A percentile compares a stretch with the other conserved stretches of the same genome.
Conservation (phyloP, 352 stramenopile genomes). For the Pythium chondricola region DNA sequence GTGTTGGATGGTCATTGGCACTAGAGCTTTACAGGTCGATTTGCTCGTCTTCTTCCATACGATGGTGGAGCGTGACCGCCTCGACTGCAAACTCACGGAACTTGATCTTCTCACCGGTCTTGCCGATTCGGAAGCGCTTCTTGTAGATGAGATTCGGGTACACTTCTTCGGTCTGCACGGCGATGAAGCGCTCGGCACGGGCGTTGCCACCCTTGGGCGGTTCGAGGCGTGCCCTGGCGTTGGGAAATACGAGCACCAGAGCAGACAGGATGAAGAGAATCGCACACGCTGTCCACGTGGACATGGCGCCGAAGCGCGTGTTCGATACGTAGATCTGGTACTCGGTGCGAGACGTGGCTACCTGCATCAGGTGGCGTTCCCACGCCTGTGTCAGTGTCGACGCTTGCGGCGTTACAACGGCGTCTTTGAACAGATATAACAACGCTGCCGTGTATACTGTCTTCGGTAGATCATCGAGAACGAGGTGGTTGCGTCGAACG, state of each 20-base stretch:
- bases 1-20: too few species aligned
- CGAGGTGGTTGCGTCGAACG: constrained; percentile 18
- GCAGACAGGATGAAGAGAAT: constrained; percentile 39
- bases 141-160: constrained; percentile 77
- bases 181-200: constrained; percentile 55
- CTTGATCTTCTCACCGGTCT: constrained; percentile 64
- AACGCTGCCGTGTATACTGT: constrained; percentile 38
- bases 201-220: constrained; percentile 8
- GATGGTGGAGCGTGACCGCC: constrained; percentile 48
- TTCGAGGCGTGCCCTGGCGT: constrained; percentile 23
- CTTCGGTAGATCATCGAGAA: constrained; percentile 20
- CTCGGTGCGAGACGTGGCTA: constrained; percentile 6
- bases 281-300: constrained; percentile 38
- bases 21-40: constrained; percentile 60
- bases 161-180: constrained; percentile 62
- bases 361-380: constrained; percentile 6
- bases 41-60: constrained; percentile 65
- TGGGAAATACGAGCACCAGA: constrained; percentile 28
- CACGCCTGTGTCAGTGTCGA: constrained; percentile 1
- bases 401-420: constrained; percentile 17
- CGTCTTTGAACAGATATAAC: constrained; percentile 50
- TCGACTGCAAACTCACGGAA: constrained; percentile 68
- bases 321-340: constrained; percentile 50
- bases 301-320: constrained; percentile 44
- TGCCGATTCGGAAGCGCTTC: constrained; percentile 67